Percentiles rank a stretch among this genome's conserved stretches.
phyloP scores from a whole-genome alignment of 306 rosid genomes.

The Dalbergia cochinchinensis region DNA sequence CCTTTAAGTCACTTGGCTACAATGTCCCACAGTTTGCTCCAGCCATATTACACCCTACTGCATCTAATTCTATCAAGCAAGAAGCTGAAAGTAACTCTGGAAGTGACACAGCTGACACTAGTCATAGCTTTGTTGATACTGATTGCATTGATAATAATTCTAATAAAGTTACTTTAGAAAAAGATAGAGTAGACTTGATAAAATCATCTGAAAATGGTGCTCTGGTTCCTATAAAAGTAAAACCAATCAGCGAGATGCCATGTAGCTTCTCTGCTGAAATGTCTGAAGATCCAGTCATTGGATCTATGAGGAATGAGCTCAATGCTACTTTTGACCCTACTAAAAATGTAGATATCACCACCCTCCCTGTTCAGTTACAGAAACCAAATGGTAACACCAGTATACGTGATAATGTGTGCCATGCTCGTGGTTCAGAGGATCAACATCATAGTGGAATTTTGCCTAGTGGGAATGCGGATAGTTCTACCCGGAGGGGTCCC shows the following conservation, averaged over 20 bases:
- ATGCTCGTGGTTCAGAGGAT: conserved; percentile 50
- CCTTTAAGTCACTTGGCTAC: conserved; percentile 88
- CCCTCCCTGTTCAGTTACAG: conserved; percentile 44
- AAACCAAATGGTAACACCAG: conserved; percentile 52
- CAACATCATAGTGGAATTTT: conserved; percentile 45
- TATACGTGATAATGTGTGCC: conserved; percentile 31
- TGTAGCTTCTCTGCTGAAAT: conserved; percentile 49
- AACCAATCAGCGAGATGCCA: conserved; percentile 45
- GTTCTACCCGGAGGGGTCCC: conserved; percentile 72
- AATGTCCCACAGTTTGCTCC: conserved; percentile 76
- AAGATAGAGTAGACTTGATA: conserved; percentile 47
- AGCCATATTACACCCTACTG: conserved; percentile 53
- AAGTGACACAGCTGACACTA: conserved; percentile 60
- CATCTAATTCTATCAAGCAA: conserved; percentile 56
- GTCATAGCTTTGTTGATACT: conserved; percentile 54
- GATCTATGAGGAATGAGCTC: conserved; percentile 48
- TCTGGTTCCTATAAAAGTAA: conserved; percentile 54
- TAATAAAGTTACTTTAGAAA: conserved; percentile 49
- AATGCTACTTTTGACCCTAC: conserved; percentile 43
- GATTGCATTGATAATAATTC: conserved; percentile 48
- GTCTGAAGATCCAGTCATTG: conserved; percentile 51
- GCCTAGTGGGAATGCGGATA: conserved; percentile 47
- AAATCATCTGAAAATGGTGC: conserved; percentile 48
- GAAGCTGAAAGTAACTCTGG: conserved; percentile 63
- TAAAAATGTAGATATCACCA: conserved; percentile 45